A percentile compares a stretch with the other conserved stretches of the same genome.
phyloP scores from a whole-genome alignment of 163 green algal genomes.

The Scenedesmus sp. region DNA sequence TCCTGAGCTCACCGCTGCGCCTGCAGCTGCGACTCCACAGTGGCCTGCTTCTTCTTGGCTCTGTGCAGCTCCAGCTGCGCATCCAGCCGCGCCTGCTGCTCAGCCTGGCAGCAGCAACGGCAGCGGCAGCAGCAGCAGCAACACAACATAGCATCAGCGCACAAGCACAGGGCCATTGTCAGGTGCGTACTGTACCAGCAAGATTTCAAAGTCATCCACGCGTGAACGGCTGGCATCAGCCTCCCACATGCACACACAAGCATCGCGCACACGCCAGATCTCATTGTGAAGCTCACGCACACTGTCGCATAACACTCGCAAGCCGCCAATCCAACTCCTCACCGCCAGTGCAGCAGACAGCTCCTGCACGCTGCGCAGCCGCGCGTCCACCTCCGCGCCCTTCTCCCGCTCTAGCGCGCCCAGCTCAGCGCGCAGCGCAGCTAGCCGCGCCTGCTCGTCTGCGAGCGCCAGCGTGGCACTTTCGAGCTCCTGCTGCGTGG shows the following conservation, averaged over 20 bases:
- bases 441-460: constrained; percentile 38
- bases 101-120: neutral
- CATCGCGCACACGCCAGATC: neutral
- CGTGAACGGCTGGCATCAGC: neutral
- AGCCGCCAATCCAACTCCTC: neutral
- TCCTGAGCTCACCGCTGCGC: neutral
- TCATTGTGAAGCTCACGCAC: neutral
- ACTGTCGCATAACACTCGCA: neutral
- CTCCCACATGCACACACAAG: neutral
- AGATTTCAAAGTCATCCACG: no score
- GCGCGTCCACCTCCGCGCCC: constrained; percentile 20
- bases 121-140: neutral
- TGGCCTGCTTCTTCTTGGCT: constrained; percentile 19
- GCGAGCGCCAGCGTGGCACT: neutral
- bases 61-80: constrained; percentile 38
- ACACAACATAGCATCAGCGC: neutral
- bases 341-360: constrained; percentile 36
- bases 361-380: constrained; percentile 32
- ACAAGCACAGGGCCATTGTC: neutral
- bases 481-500: constrained; percentile 26
- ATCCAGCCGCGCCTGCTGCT: constrained; percentile 45
- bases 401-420: constrained; percentile 8
- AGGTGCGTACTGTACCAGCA: neutral
- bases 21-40: constrained; percentile 36
- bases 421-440: constrained; percentile 16